A percentile compares a stretch with the other conserved stretches of the same genome.
Conservation (phyloP, 1,139 yeast genomes). For the Sugiyamaella xylanicola region DNA sequence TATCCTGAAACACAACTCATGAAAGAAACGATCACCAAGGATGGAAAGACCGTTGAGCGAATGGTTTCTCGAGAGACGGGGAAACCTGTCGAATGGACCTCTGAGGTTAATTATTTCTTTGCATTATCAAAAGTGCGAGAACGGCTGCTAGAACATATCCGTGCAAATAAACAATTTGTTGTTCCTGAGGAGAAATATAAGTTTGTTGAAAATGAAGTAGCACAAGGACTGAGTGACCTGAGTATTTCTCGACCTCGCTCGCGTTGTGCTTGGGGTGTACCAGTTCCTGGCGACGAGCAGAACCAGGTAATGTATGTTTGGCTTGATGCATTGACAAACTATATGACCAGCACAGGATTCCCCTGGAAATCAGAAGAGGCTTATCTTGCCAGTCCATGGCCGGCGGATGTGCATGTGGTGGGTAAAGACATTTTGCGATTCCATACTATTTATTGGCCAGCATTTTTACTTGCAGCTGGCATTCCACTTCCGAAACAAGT, state of each 20-base stretch:
- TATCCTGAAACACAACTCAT: constrained; percentile 80
- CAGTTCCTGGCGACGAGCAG: constrained; percentile 75
- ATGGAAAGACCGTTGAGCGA: constrained; percentile 44
- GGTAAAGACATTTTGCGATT: constrained; percentile 89
- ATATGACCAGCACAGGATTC: constrained; percentile 73
- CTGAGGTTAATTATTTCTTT: constrained; percentile 88
- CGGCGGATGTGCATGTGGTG: constrained; percentile 72
- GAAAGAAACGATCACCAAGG: constrained; percentile 45
- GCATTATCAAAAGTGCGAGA: constrained; percentile 63
- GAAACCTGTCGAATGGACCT: constrained; percentile 70
- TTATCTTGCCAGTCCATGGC: constrained; percentile 47
- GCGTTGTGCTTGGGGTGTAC: constrained; percentile 85
- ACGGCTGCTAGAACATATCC: constrained; percentile 52
- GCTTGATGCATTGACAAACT: constrained; percentile 93
- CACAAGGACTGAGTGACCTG: constrained; percentile 59
- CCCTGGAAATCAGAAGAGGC: constrained; percentile 44
- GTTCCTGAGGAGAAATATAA: constrained; percentile 61
- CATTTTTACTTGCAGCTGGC: constrained; percentile 81
- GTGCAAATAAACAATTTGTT: constrained; percentile 55
- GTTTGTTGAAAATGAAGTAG: constrained; percentile 62
- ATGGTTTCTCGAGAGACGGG: constrained; percentile 72
- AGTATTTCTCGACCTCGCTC: constrained; percentile 82
- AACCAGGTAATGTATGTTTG: constrained; percentile 86
- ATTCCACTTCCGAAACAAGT: constrained; percentile 69
- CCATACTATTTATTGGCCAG: constrained; percentile 95